Evolutionary conservation across 116 monocot genomes (phyloP), one percentile per base, ranked within the genome.

Genomic region (Phalaenopsis hybrid): DNA sequence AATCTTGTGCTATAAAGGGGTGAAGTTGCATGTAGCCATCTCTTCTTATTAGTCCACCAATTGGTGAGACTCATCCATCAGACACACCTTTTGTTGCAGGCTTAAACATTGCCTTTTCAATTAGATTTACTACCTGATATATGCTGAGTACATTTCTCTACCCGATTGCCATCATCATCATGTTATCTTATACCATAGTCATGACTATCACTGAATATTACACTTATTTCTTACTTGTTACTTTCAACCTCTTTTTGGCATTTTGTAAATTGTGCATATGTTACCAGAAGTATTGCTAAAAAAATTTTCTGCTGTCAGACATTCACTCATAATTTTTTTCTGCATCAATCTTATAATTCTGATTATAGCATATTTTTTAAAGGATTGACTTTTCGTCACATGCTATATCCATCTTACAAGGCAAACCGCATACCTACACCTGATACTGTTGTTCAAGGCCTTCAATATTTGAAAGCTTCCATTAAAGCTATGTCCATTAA

Each of bases 401-500:
- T 85, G 87, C 67, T 95, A 61, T 99, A 95, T 82, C 92, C 99
- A 51, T 88, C 93, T 74, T 95, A 99, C 73, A 99, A 95, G 82
- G 90, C 92, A 80, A 92, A 93, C 67, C 94, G 96, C 20, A 76
- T 74, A 18, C 99, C 99, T 31, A 99, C 95, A 68, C 99, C 99
- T 83, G 99, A 99, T 85, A 99, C 95, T 73, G 83, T 99, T 79
- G 94, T 93, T 73, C 95, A 99, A 79, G 93, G 92, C 61, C 85
- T 99, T 84, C 99, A 93, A 78, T 99, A 95, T 86, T 75, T 99
- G 83, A 99, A 99, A 87, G 99, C 95, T 78, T 90, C 95, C 48
- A 95, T 99, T 70, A 99, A 95, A 81, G 95, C 99, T 20, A 93
- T 93, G 95, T 91, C 93, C 57, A 92, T 95, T 44, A 94, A 99